Percentiles rank a stretch among this genome's conserved stretches.
Evolutionary conservation across 2,329 filamentous ascomycete genomes (phyloP).

Genomic region (Fusarium sarcochroum): DNA sequence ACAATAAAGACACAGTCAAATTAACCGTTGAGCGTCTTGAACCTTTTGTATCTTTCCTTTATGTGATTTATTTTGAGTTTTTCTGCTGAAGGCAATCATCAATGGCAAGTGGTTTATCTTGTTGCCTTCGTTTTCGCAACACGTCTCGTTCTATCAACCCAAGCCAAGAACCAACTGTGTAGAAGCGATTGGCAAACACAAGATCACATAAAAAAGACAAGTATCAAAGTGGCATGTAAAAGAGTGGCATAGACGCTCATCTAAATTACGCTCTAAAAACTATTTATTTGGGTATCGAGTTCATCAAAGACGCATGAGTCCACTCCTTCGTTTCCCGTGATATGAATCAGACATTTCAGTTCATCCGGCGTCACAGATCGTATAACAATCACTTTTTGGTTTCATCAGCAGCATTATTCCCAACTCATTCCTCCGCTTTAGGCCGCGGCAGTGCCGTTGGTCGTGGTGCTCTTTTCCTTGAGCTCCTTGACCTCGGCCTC

Average conservation of each 20-base stretch:
- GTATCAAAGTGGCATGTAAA: conserved; percentile 20
- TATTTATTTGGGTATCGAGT: conserved; percentile 50
- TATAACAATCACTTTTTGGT: conserved; percentile 40
- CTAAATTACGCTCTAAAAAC: conserved; percentile 44
- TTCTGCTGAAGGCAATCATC: too few relatives aligned
- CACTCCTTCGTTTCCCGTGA: conserved; percentile 50
- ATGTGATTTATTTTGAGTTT: too few relatives aligned
- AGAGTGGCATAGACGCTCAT: conserved; percentile 45
- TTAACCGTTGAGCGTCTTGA: too few relatives aligned
- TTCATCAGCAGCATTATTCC: conserved; percentile 35
- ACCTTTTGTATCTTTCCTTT: too few relatives aligned
- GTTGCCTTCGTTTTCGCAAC: not conserved
- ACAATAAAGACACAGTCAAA: not conserved
- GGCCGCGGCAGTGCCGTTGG: conserved; percentile 39
- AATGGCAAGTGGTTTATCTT: too few relatives aligned
- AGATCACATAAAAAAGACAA: not conserved
- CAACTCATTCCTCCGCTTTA: conserved; percentile 22
- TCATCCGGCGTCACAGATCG: conserved; percentile 45
- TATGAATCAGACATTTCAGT: conserved; percentile 46
- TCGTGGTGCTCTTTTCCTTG: conserved; percentile 36
- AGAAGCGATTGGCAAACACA: not conserved
- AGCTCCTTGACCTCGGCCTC: conserved; percentile 42
- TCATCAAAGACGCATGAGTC: conserved; percentile 50
- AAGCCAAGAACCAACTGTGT: too few relatives aligned
- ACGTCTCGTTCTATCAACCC: not conserved